A percentile compares a stretch with the other conserved stretches of the same genome.
These are phyloP conservation scores for Talaromyces thailandensis DNA, from an alignment of 495 filamentous ascomycete genomes.

Conservation along the genomic window DNA sequence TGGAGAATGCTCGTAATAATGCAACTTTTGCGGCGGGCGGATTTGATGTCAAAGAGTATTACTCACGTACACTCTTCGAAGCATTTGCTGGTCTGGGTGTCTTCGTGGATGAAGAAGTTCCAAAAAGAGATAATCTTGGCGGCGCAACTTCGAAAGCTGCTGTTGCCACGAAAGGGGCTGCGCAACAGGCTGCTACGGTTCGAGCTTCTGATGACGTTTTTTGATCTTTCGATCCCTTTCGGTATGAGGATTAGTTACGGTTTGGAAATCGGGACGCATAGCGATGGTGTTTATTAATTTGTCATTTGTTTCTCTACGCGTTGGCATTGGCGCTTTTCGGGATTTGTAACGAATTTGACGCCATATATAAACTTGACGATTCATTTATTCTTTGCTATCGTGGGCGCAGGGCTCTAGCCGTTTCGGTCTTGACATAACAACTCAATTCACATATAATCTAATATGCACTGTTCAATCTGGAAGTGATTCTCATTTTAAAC, in stretches of 20 bases:
- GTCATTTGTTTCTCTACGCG: background rate
- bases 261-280: conserved; percentile 24
- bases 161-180: conserved; percentile 23
- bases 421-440: background rate
- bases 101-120: conserved; percentile 71
- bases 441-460: background rate
- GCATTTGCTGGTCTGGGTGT: conserved; percentile 84
- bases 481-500: background rate
- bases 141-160: conserved; percentile 10
- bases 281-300: conserved; percentile 37
- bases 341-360: background rate
- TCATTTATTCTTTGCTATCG: background rate
- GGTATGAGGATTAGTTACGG: too few relatives aligned
- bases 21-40: conserved; percentile 63
- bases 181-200: conserved; percentile 17
- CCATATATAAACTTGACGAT: background rate
- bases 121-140: conserved; percentile 25
- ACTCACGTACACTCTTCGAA: conserved; percentile 68
- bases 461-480: background rate
- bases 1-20: conserved; percentile 54
- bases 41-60: conserved; percentile 74
- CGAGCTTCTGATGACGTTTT: conserved; percentile 10
- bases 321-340: background rate
- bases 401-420: background rate
- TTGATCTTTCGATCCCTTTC: background rate